Evolutionary conservation across 1,284 basidiomycete genomes (phyloP).

Genomic region (Malassezia sp.): DNA sequence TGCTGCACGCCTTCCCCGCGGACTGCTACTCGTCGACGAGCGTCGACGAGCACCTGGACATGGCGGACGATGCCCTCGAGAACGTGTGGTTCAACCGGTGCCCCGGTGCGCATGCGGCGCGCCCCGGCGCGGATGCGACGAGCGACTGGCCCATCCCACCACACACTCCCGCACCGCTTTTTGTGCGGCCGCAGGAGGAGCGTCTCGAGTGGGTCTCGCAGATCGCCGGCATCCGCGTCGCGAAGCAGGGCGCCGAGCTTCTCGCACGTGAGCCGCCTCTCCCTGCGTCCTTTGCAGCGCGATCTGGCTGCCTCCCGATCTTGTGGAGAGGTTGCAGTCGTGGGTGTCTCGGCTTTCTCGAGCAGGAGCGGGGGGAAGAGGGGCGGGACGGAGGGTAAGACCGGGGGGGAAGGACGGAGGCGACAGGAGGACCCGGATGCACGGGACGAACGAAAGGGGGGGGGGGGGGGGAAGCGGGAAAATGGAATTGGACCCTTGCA

Average conservation of each 20-base stretch:
- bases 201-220: slow-evolving; percentile 42
- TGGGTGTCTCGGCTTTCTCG: slow-evolving; percentile 13
- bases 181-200: slow-evolving; percentile 22
- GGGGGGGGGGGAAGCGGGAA: no score
- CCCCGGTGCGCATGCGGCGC: not conserved
- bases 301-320: slow-evolving; percentile 14
- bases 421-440: no score
- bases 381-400: no score
- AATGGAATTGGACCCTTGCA: no score
- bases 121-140: not conserved
- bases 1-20: no score
- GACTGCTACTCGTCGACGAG: no score
- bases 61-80: slow-evolving; percentile 7
- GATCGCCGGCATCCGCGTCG: slow-evolving; percentile 33
- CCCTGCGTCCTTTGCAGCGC: not conserved
- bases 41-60: slow-evolving; percentile 9
- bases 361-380: no score
- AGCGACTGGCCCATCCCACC: slow-evolving; percentile 6
- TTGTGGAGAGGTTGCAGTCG: slow-evolving; percentile 16
- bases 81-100: slow-evolving; percentile 16
- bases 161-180: slow-evolving; percentile 20
- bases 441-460: no score
- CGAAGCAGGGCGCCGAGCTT: slow-evolving; percentile 17
- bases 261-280: slow-evolving; percentile 1
- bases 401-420: no score